Evolutionary conservation across 345 rosid species (phyloP), one percentile per base, ranked within the genome.

Genomic region (Geranium rotundifolium): DNA sequence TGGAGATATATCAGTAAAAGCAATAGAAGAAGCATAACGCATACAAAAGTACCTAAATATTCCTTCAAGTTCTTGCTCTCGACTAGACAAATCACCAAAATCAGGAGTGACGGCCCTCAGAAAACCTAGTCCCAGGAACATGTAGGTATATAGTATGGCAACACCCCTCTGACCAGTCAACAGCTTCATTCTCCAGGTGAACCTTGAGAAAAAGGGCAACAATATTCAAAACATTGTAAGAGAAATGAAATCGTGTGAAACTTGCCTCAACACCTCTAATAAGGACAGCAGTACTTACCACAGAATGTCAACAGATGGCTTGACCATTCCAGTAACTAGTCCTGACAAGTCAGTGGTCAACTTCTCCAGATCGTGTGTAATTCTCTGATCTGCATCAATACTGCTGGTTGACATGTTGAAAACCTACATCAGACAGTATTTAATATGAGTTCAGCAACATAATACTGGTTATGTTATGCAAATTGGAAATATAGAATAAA

Each of bases 111-210:
- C 85, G 54, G 78, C 74, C 78, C 99, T 81, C 59, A 93, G 80
- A 76, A 93, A 90, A 66, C 97, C 99, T 60, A 90, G 81, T 73
- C 99, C 96, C 58, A 93, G 82, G 58, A 90, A 78, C 99, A 93
- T 93, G 72, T 93, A 93, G 49, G 89, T 75, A 76, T 93, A 93
- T 67, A 93, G 80, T 65, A 93, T 90, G 76, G 88, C 85, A 69
- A 93, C 97, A 64, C 99, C 99, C 67, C 96, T 88, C 72, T 23
- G 88, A 60, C 99, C 99, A 50, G 95, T 90, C 81, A 93, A 73
- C 46, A 86, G 83, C 87, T 86, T 90, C 99, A 93, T 93, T 79
- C 97, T 91, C 99, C 99, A 93, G 56, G 99, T 88, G 73, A 93
- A 93, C 99, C 99, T 93, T 63, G 65, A 50, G 67, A 57, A 67